A percentile compares a stretch with the other conserved stretches of the same genome.
phyloP scores from a whole-genome alignment of 305 asterid species.

The Fraxinus xanthoxyloides region DNA sequence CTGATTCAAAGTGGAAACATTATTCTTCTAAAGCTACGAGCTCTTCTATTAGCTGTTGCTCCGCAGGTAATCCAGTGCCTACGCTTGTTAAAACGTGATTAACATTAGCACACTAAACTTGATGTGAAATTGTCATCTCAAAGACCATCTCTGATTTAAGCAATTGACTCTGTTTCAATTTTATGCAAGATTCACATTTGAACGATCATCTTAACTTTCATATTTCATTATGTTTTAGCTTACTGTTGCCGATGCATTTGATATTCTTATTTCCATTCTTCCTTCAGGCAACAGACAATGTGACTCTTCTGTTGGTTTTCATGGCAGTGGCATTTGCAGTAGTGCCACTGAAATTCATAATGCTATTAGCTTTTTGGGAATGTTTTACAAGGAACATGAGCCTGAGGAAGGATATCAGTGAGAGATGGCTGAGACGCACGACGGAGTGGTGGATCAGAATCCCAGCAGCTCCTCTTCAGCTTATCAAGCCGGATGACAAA shows the following conservation, averaged over 20 bases:
- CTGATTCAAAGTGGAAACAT: slow-evolving; percentile 73
- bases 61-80: slow-evolving; percentile 60
- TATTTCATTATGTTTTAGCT: neutral
- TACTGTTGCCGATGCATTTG: neutral
- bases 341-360: slow-evolving; percentile 52
- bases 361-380: slow-evolving; percentile 55
- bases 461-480: slow-evolving; percentile 87
- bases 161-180: neutral
- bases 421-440: slow-evolving; percentile 58
- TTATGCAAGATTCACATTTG: neutral
- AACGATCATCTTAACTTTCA: neutral
- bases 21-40: slow-evolving; percentile 65
- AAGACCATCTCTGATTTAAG: neutral
- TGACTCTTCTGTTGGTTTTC: slow-evolving; percentile 36
- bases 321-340: slow-evolving; percentile 37
- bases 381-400: slow-evolving; percentile 62
- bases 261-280: neutral
- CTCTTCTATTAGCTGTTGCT: slow-evolving; percentile 59
- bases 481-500: slow-evolving; percentile 62
- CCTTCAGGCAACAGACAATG: slow-evolving; percentile 65
- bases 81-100: slow-evolving; percentile 9
- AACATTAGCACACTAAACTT: neutral
- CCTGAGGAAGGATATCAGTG: slow-evolving; percentile 54
- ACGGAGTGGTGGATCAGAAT: slow-evolving; percentile 91
- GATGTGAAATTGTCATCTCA: neutral